Evolutionary conservation across 148 eudicot species (phyloP).

Genomic region (Vaccinium corymbosum): DNA sequence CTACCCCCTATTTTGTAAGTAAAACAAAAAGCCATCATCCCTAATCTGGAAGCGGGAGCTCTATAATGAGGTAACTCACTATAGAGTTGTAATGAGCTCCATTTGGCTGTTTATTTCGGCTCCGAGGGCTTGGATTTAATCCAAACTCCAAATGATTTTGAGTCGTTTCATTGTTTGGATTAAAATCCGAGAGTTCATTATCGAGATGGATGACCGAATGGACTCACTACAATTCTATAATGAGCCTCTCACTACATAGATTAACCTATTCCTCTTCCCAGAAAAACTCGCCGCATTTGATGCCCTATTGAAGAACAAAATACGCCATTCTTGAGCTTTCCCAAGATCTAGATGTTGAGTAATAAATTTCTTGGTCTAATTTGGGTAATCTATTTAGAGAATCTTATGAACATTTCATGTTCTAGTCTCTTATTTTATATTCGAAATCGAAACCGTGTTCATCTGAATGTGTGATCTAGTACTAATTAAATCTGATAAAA

Average conservation of each 20-base stretch:
- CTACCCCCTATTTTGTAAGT: neutral
- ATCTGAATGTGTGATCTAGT: neutral
- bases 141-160: too few relatives aligned
- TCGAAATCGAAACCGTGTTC: neutral
- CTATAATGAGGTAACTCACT: too few relatives aligned
- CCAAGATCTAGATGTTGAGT: neutral
- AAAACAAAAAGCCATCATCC: neutral
- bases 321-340: neutral
- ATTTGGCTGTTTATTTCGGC: too few relatives aligned
- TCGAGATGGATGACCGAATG: too few relatives aligned
- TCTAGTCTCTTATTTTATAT: neutral
- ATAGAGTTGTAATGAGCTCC: too few relatives aligned
- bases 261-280: neutral
- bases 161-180: too few relatives aligned
- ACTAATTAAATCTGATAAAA: too few relatives aligned
- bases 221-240: too few relatives aligned
- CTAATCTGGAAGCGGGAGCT: neutral
- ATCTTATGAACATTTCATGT: neutral
- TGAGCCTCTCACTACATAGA: too few relatives aligned
- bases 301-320: neutral
- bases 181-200: too few relatives aligned
- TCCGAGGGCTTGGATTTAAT: too few relatives aligned
- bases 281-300: neutral
- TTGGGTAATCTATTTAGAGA: neutral
- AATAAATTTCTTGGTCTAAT: neutral